Percentiles rank a stretch among this genome's conserved stretches.
phyloP scores from a whole-genome alignment of 371 early-diverging fungal species.

The Amoeboaphelidium occidentale region DNA sequence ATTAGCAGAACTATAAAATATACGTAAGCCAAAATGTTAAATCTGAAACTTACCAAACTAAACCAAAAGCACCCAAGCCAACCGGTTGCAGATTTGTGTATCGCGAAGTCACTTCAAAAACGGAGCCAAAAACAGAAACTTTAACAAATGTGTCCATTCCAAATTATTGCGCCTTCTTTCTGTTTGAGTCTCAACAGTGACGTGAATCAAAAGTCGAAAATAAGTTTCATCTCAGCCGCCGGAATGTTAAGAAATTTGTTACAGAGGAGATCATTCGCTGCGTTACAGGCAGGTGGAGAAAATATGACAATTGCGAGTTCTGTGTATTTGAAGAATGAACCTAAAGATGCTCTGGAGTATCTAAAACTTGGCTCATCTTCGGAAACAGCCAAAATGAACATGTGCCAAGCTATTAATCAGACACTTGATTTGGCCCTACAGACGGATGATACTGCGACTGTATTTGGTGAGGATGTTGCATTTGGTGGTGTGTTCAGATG shows the following conservation, averaged over 20 bases:
- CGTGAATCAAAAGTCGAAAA: too few relatives aligned
- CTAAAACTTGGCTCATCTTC: not conserved
- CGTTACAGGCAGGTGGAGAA: too few relatives aligned
- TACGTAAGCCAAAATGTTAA: not conserved
- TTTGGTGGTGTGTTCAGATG: constrained; percentile 95
- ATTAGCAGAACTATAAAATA: constrained; percentile 41
- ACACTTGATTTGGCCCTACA: constrained; percentile 67
- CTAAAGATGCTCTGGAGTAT: not conserved
- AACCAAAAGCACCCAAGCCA: constrained; percentile 92
- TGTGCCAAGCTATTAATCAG: constrained; percentile 83
- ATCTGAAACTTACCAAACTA: constrained; percentile 48
- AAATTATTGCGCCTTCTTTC: too few relatives aligned
- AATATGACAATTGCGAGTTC: not conserved
- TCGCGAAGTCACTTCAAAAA: constrained; percentile 76
- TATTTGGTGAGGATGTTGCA: constrained; percentile 94
- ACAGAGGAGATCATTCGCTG: too few relatives aligned
- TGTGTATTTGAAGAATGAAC: not conserved
- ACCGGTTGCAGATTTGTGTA: constrained; percentile 57
- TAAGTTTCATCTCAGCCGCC: too few relatives aligned
- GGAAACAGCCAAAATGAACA: constrained; percentile 64
- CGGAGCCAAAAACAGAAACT: constrained; percentile 58
- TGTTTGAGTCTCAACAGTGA: too few relatives aligned
- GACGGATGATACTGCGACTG: constrained; percentile 65
- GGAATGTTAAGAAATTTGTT: too few relatives aligned
- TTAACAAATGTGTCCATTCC: too few relatives aligned